Evolutionary conservation across 2,329 filamentous ascomycete species (phyloP), one percentile per base, ranked within the genome.

Genomic region (Apiospora pterosperma): DNA sequence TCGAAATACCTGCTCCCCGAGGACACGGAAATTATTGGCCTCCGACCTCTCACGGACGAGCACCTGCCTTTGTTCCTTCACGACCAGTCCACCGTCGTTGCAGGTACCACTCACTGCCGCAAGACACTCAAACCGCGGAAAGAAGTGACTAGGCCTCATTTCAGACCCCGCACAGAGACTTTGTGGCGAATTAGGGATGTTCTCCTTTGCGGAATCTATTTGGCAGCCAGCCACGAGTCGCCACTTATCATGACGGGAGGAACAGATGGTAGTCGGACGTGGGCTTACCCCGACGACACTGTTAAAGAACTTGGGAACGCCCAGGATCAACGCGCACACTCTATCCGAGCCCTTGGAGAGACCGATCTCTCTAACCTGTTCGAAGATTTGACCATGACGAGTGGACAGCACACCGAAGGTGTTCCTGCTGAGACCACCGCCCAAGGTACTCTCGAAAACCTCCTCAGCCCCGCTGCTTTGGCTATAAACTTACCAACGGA

Each of bases 1-100:
- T 81, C 78, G 52, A 78, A 78, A 16, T 87, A 86, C 70, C 75
- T 87, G 23, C 78, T 88, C 1, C 69, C 76, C 0, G 85, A 88
- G 70, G 85, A 88, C 63, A 65, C 52, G 6, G 73, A 76, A 62
- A 71, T 72, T 10, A 67, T 74, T 48, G 74, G 74, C 19, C 70
- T 76, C 52, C 71, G 67, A 41, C 68, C 72, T 5, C 67, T 76
- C 5, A 64, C 61, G 19, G 71, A 75, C 63, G 66, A 62, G 36
- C 68, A 64, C 34, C 34, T 76, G 34, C 74, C 74, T 4, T 62
- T 76, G 19, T 76, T 76, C 62, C 41, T 72, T 36, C 39, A 39
- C 36, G 36, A n/a, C 62, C 69, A 2, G 63, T 67, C n/a, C 67
- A 70, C 67, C 69, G 69, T 21, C 36, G 70, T 28, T 42, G 41